Base-by-base conservation (phyloP, 1,139 yeast genomes). In the Suhomyces atakaporum region DNA sequence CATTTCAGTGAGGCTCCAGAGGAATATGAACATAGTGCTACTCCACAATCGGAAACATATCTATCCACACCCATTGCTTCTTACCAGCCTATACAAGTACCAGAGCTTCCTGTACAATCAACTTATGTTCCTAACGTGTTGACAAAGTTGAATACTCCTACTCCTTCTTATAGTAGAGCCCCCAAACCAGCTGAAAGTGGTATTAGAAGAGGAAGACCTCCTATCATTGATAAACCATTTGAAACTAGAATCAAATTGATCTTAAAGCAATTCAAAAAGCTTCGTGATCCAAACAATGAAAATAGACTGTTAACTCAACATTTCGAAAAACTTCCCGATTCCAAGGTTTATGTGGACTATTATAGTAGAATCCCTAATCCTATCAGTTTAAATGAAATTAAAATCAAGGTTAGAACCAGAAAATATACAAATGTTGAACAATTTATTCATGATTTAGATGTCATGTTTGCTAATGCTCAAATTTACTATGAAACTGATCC, bases 161-260 rank as follows among this genome's bases (percentile, higher is more conserved):
- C 42, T 7, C 38, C 51, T 2, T 30, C 42, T n/a, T 32, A 43
- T 7, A 30, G 24, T 29, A 40, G 44, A 15, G 34, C 39, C 2
- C 29, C 45, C n/a, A 46, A 41, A 24, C 47, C 36, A 35, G 66
- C 64, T 15, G 85, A 79, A 44, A 72, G 78, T 36, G 84, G 89
- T 46, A 79, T 79, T 36, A 81, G 87, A 59, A 74, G 97, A 54
- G 97, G 97, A 27, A 78, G 97, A 54, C 97, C 97, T 7, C 97
- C 97, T 1, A 86, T 90, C 36, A 94, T 90, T 39, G 97, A 90
- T 60, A 81, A 85, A 51, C 97, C 97, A 4, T 90, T 84, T 60
- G 97, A 92, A 62, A 89, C 88, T 50, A 74, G 97, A 45, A 89
- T 90, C 57, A 90, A 90, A 60, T 81, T 87, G 45, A 82, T 92